A percentile compares a stretch with the other conserved stretches of the same genome.
Conservation (phyloP, 1,284 basidiomycete species). For the Somion occarium region DNA sequence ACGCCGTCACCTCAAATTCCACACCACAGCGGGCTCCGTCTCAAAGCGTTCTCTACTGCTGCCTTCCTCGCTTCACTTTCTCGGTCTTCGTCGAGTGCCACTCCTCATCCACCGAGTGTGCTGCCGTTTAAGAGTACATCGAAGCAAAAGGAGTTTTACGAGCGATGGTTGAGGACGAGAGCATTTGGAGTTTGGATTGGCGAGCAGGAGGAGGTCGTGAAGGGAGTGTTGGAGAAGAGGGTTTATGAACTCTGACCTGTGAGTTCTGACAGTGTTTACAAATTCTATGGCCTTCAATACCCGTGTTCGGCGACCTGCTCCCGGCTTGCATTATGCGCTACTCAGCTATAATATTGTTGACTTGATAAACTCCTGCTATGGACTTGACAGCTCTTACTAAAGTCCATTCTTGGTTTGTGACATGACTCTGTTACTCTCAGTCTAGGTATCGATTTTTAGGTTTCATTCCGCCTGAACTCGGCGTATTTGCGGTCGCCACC, state of each 20-base stretch:
- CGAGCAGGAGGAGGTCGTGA: constrained; percentile 65
- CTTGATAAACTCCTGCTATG: too few species aligned
- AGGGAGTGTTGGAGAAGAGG: constrained; percentile 36
- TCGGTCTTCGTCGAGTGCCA: constrained; percentile 24
- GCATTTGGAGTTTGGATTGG: constrained; percentile 76
- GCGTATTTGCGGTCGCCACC: too few species aligned
- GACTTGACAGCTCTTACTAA: too few species aligned
- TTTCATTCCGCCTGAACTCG: too few species aligned
- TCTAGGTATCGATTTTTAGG: not conserved
- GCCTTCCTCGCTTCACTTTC: constrained; percentile 82
- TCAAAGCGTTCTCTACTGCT: constrained; percentile 77
- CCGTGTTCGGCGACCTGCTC: too few species aligned
- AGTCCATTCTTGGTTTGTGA: too few species aligned
- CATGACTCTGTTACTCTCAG: not conserved
- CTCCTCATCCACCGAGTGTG: not conserved
- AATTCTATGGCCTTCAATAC: too few species aligned
- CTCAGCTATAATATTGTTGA: too few species aligned
- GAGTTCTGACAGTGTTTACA: not conserved
- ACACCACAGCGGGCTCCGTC: constrained; percentile 26
- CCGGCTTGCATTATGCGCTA: too few species aligned
- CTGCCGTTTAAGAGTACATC: constrained; percentile 69
- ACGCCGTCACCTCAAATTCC: not conserved
- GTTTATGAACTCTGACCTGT: not conserved
- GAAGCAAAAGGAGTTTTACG: constrained; percentile 69
- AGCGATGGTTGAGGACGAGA: constrained; percentile 65